Conservation (phyloP, 305 asterid species). For the Petunia hybrid region DNA sequence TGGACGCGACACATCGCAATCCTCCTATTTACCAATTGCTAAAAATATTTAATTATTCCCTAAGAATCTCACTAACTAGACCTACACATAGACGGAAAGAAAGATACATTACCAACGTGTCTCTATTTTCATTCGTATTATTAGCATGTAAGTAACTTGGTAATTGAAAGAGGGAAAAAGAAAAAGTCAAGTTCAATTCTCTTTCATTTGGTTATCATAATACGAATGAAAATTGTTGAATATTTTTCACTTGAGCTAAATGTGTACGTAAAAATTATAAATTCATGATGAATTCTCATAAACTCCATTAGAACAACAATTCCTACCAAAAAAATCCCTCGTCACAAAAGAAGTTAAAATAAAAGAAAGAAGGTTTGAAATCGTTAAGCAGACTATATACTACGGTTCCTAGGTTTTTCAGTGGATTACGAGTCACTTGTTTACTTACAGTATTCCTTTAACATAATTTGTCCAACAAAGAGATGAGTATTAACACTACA, state of each 20-base stretch:
- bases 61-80: constrained; percentile 2
- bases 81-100: neutral
- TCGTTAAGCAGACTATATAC: neutral
- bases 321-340: too few relatives aligned
- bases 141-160: neutral
- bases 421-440: neutral
- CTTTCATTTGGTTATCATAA: neutral
- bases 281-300: too few relatives aligned
- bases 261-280: neutral
- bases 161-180: too few relatives aligned
- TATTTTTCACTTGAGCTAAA: neutral
- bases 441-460: neutral
- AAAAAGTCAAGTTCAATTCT: neutral
- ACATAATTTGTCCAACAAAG: neutral
- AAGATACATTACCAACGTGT: neutral
- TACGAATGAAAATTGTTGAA: neutral
- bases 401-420: too few relatives aligned
- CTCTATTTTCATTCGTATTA: neutral
- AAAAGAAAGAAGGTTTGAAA: neutral
- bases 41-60: neutral
- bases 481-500: neutral
- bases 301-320: too few relatives aligned
- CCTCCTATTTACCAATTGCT: neutral
- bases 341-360: neutral
- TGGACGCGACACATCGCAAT: neutral